phyloP scores from a whole-genome alignment of 2,329 filamentous ascomycete species.

The Fusarium begoniae region DNA sequence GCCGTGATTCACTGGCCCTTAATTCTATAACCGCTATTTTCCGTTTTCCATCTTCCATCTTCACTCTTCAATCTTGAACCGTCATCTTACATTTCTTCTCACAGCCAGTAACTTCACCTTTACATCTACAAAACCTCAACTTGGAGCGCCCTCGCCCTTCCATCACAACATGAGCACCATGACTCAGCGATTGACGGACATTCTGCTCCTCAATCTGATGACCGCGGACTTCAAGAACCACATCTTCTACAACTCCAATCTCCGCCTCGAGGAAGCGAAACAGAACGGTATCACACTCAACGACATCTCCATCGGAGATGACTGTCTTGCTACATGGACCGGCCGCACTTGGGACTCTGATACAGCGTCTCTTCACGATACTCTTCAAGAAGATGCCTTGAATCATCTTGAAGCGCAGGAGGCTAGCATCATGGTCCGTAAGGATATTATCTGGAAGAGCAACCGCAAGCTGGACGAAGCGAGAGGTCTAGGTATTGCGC shows the following conservation, averaged over 20 bases:
- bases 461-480: constrained; percentile 43
- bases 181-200: background rate
- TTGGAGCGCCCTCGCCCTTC: background rate
- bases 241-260: constrained; percentile 36
- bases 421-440: constrained; percentile 30
- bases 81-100: background rate
- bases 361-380: constrained; percentile 35
- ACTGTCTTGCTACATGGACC: constrained; percentile 46
- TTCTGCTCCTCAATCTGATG: constrained; percentile 36
- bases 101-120: background rate
- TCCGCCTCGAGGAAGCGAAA: constrained; percentile 36
- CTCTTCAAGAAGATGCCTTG: constrained; percentile 39
- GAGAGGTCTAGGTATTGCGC: constrained; percentile 21
- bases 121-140: background rate
- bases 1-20: background rate
- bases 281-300: constrained; percentile 12
- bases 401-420: constrained; percentile 24
- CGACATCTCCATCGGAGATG: constrained; percentile 39
- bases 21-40: background rate
- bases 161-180: background rate
- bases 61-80: background rate
- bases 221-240: constrained; percentile 29
- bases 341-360: constrained; percentile 39
- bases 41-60: too few species aligned
- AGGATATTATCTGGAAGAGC: constrained; percentile 40